Percentiles rank a stretch among this genome's conserved stretches.
Evolutionary conservation across 176 grass and related monocot species (phyloP).

Genomic region (Carex littledalei): DNA sequence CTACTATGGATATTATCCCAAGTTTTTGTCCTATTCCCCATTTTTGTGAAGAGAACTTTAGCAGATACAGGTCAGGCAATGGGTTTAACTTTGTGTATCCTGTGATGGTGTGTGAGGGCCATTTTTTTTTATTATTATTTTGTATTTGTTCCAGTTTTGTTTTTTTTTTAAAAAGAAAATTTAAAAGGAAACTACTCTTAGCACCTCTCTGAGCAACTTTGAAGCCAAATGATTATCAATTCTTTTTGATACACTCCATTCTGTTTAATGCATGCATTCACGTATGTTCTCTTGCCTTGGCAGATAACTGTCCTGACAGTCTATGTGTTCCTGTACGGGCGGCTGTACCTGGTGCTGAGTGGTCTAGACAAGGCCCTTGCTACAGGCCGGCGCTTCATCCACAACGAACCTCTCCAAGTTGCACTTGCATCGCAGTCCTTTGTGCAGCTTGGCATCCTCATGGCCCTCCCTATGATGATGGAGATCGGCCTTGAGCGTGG

Average conservation of each 20-base stretch:
- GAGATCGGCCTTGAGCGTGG: too few species aligned
- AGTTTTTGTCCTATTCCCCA: background rate
- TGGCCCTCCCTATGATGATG: too few species aligned
- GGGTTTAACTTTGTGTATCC: background rate
- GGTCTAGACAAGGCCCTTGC: too few species aligned
- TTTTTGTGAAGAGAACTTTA: background rate
- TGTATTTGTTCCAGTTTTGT: background rate
- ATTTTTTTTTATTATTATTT: background rate
- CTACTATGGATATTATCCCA: background rate
- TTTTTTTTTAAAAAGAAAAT: background rate
- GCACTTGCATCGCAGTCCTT: too few species aligned
- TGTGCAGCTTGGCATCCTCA: too few species aligned
- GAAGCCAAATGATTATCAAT: background rate
- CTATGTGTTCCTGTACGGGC: too few species aligned
- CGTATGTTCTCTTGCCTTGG: conserved; percentile 1
- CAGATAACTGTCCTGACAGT: conserved; percentile 24
- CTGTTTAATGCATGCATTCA: background rate
- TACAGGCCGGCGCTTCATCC: conserved; percentile 60
- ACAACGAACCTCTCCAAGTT: too few species aligned
- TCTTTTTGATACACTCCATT: background rate
- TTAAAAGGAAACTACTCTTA: background rate
- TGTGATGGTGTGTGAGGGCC: background rate
- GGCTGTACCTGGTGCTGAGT: too few species aligned
- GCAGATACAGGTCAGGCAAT: background rate
- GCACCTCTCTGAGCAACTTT: background rate